These are phyloP conservation scores for Corylus heterophylla DNA, from an alignment of 306 rosid species.

Conservation along the genomic window DNA sequence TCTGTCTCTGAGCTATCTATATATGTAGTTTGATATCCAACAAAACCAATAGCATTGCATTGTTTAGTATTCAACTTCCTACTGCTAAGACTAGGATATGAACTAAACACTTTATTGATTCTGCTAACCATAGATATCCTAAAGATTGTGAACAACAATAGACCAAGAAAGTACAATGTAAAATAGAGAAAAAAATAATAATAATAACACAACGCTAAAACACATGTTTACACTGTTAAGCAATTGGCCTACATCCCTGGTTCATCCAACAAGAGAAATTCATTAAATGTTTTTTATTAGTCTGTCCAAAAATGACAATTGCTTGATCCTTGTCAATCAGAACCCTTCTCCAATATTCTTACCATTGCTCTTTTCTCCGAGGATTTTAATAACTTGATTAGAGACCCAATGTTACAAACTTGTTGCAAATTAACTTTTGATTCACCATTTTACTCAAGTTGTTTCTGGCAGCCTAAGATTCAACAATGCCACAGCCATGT, in stretches of 20 bases:
- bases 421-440: too few species aligned
- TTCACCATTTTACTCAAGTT: too few species aligned
- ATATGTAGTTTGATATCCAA: neutral
- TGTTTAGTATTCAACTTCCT: neutral
- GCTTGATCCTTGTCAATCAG: slow-evolving; percentile 1
- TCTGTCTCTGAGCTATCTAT: neutral
- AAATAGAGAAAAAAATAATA: neutral
- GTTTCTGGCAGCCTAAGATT: too few species aligned
- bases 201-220: neutral
- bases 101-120: too few species aligned
- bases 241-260: neutral
- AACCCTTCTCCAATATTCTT: neutral
- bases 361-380: neutral
- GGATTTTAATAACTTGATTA: neutral
- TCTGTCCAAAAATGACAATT: neutral
- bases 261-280: neutral
- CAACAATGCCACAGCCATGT: neutral
- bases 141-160: too few species aligned
- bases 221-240: neutral
- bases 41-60: neutral
- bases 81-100: neutral
- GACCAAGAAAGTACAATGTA: neutral
- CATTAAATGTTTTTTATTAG: neutral
- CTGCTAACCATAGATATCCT: too few species aligned
- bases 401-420: neutral